A percentile compares a stretch with the other conserved stretches of the same genome.
phyloP scores from a whole-genome alignment of 768 basidiomycete species.

The Auriscalpium microsporum region DNA sequence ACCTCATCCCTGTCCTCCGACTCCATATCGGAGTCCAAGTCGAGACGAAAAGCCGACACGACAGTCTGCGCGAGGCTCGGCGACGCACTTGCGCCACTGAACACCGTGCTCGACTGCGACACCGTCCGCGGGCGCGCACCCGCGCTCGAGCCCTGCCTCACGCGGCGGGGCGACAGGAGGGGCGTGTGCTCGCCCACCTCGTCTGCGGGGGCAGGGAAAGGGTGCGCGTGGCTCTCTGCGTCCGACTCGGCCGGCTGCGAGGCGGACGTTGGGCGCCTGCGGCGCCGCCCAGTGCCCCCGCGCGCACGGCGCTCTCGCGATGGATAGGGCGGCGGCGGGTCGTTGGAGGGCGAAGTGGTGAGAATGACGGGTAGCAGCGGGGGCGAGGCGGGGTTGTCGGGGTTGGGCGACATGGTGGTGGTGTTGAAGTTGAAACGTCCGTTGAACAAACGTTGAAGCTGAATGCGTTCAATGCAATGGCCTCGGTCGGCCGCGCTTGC shows the following conservation, averaged over 20 bases:
- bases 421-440: neutral
- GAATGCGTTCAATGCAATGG: too few relatives aligned
- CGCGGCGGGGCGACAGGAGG: slow-evolving; percentile 27
- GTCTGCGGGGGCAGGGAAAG: slow-evolving; percentile 15
- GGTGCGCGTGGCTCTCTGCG: slow-evolving; percentile 24
- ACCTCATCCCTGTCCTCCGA: slow-evolving; percentile 25
- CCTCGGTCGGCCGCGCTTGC: too few relatives aligned
- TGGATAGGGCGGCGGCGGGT: slow-evolving; percentile 72
- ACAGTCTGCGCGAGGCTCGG: slow-evolving; percentile 65
- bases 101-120: slow-evolving; percentile 47
- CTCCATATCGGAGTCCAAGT: slow-evolving; percentile 36
- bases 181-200: slow-evolving; percentile 43
- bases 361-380: slow-evolving; percentile 6
- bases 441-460: too few relatives aligned
- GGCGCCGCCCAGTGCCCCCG: slow-evolving; percentile 18
- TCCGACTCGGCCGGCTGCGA: slow-evolving; percentile 23
- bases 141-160: slow-evolving; percentile 10
- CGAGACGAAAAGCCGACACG: slow-evolving; percentile 55
- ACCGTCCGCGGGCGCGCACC: slow-evolving; percentile 39
- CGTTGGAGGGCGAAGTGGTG: slow-evolving; percentile 21
- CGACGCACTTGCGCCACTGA: slow-evolving; percentile 39
- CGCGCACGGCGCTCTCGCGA: slow-evolving; percentile 35
- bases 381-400: neutral
- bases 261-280: slow-evolving; percentile 23
- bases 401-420: slow-evolving; percentile 1